phyloP scores from a whole-genome alignment of 192 early-diverging fungal species.

The Cetraspora pellucida region DNA sequence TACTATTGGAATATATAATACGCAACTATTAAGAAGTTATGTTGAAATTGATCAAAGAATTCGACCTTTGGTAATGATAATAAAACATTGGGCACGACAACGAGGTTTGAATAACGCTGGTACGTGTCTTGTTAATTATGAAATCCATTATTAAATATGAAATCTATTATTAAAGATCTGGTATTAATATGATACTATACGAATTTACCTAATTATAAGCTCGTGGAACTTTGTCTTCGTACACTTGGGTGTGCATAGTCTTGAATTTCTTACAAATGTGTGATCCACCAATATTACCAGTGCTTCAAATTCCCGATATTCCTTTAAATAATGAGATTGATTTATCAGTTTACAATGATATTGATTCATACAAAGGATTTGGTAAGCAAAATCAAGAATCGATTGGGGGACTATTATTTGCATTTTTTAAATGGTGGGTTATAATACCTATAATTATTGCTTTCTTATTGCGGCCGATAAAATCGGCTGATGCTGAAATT shows the following conservation, averaged over 20 bases:
- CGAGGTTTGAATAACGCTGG: conserved; percentile 80
- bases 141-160: neutral
- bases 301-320: conserved; percentile 57
- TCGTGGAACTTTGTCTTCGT: conserved; percentile 83
- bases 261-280: conserved; percentile 86
- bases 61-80: conserved; percentile 75
- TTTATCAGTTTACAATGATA: conserved; percentile 67
- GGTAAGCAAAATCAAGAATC: conserved; percentile 66
- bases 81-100: conserved; percentile 86
- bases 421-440: conserved; percentile 64
- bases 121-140: conserved; percentile 35
- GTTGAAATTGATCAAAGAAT: conserved; percentile 79
- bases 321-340: conserved; percentile 48
- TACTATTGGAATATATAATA: conserved; percentile 81
- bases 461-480: too few relatives aligned
- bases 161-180: neutral
- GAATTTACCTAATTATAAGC: conserved; percentile 52
- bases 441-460: neutral
- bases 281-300: conserved; percentile 77
- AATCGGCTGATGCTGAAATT: too few relatives aligned
- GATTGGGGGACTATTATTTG: conserved; percentile 69
- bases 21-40: conserved; percentile 78
- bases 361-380: conserved; percentile 61
- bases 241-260: conserved; percentile 85
- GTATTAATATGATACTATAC: neutral